These are phyloP conservation scores for Dactylonectria estremocensis DNA, from an alignment of 2,329 filamentous ascomycete species.

Conservation along the genomic window DNA sequence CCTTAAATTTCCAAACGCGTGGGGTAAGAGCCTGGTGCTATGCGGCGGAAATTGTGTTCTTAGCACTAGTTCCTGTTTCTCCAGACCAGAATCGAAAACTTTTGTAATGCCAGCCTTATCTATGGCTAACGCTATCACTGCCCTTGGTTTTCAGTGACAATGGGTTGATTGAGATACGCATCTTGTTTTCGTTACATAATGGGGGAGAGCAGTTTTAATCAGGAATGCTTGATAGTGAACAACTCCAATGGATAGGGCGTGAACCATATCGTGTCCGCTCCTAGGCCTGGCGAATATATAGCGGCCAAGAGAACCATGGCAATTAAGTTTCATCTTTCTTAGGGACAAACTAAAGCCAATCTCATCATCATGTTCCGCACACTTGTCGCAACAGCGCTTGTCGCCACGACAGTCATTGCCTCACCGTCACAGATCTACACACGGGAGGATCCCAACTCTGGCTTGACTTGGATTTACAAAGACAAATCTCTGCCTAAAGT, in stretches of 20 bases:
- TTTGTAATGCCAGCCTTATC: constrained; percentile 4
- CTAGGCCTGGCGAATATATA: background rate
- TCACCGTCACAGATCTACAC: constrained; percentile 4
- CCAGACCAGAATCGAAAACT: background rate
- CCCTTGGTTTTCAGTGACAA: background rate
- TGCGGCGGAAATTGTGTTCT: background rate
- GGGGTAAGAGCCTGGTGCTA: background rate
- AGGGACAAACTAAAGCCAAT: background rate
- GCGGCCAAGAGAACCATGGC: background rate
- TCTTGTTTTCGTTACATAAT: constrained; percentile 13
- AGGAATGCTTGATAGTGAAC: too few relatives aligned
- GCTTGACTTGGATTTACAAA: constrained; percentile 15
- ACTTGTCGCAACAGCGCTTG: constrained; percentile 1
- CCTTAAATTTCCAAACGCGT: background rate
- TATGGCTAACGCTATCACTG: constrained; percentile 1
- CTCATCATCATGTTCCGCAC: background rate
- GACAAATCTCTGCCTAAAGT: constrained; percentile 2
- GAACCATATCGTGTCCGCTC: background rate
- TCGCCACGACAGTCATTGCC: constrained; percentile 1
- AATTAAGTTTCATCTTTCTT: background rate
- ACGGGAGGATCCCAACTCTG: constrained; percentile 8
- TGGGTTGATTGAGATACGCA: background rate
- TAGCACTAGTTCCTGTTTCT: background rate
- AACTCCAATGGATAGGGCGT: background rate
- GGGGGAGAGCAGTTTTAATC: background rate